Percentiles rank a stretch among this genome's conserved stretches.
phyloP scores from a whole-genome alignment of 768 basidiomycete genomes.

The Pholiota microspora region DNA sequence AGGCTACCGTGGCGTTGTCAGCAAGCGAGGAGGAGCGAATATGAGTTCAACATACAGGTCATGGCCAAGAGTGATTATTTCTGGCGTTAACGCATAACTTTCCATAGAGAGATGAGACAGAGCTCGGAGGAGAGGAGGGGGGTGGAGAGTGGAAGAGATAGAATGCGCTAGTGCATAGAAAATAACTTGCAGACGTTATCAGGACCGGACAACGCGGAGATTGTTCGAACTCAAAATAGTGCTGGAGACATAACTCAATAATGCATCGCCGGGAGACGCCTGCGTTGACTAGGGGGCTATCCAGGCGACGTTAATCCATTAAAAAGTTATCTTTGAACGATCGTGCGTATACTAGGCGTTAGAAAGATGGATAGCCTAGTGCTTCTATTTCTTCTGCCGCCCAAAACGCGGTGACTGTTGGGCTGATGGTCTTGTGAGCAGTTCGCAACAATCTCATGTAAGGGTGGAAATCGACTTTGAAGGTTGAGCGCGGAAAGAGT shows the following conservation, averaged over 20 bases:
- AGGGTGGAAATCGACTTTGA: too few relatives aligned
- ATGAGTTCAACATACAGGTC: conserved; percentile 11
- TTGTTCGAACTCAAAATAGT: neutral
- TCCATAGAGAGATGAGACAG: conserved; percentile 1
- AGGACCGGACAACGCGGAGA: neutral
- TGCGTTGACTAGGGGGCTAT: neutral
- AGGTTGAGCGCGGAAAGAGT: too few relatives aligned
- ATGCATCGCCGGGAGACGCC: neutral
- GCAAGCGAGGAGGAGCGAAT: neutral
- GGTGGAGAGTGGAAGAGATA: neutral
- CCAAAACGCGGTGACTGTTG: neutral
- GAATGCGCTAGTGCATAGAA: neutral
- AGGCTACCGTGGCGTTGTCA: neutral
- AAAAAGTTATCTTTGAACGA: neutral
- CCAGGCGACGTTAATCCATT: neutral
- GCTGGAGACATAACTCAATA: neutral
- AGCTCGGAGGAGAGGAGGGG: neutral
- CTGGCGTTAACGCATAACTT: conserved; percentile 7
- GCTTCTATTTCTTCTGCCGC: neutral
- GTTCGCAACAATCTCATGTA: neutral
- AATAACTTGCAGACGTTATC: neutral
- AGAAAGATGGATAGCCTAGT: neutral
- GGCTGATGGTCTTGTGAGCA: neutral
- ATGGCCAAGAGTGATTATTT: conserved; percentile 14
- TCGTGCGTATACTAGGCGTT: neutral